These are phyloP conservation scores for Cladosporium austrohemisphaericum DNA, from an alignment of 2,329 filamentous ascomycete genomes.

Conservation along the genomic window DNA sequence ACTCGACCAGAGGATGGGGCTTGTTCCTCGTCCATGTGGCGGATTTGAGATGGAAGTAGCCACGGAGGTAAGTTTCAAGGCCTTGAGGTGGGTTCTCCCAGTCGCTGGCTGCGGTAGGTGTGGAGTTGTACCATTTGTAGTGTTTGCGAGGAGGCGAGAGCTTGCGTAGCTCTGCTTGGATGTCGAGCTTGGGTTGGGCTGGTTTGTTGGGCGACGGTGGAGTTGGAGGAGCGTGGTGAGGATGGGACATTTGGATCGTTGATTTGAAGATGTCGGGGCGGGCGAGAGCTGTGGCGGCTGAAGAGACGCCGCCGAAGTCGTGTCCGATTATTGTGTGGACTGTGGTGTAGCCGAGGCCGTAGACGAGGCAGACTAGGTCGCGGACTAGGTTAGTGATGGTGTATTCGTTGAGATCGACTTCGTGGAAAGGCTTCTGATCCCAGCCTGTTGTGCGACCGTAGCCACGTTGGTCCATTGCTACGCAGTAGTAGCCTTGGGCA, in stretches of 20 bases:
- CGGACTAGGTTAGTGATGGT: constrained; percentile 57
- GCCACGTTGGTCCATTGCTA: constrained; percentile 65
- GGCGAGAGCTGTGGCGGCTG: constrained; percentile 57
- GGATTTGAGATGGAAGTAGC: constrained; percentile 67
- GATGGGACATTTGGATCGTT: constrained; percentile 62
- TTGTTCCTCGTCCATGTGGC: constrained; percentile 53
- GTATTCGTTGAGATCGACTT: constrained; percentile 56
- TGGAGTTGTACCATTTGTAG: constrained; percentile 66
- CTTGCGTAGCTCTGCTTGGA: constrained; percentile 55
- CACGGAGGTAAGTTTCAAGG: constrained; percentile 58
- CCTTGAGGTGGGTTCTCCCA: constrained; percentile 50
- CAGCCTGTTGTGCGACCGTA: constrained; percentile 64
- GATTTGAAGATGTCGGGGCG: constrained; percentile 62
- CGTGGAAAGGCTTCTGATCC: constrained; percentile 49
- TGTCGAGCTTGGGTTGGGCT: constrained; percentile 36
- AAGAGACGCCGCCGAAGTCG: constrained; percentile 62
- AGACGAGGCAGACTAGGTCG: constrained; percentile 59
- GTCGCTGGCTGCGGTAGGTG: constrained; percentile 43
- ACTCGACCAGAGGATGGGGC: constrained; percentile 53
- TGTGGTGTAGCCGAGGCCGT: constrained; percentile 56
- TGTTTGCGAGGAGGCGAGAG: constrained; percentile 60
- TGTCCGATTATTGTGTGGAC: constrained; percentile 62
- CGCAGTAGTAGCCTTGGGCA: constrained; percentile 58
- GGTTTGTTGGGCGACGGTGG: constrained; percentile 49
- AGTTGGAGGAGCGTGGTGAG: constrained; percentile 52